Evolutionary conservation across 371 early-diverging fungal genomes (phyloP).

Genomic region (Thermomucor indicae-seudaticae): DNA sequence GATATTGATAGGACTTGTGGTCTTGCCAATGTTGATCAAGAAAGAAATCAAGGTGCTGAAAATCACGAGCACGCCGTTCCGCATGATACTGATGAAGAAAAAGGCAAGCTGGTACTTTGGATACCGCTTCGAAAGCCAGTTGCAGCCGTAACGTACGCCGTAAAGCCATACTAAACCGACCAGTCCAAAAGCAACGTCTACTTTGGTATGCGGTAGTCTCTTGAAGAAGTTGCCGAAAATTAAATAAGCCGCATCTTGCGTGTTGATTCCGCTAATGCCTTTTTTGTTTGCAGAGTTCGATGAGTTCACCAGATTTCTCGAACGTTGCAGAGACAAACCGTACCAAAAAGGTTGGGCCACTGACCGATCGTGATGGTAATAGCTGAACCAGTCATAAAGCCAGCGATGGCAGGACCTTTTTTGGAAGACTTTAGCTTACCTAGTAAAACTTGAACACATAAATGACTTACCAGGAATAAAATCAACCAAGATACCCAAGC

Average conservation of each 20-base stretch:
- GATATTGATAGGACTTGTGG: slow-evolving; percentile 47
- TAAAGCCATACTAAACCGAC: slow-evolving; percentile 42
- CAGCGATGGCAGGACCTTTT: slow-evolving; percentile 66
- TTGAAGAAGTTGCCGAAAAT: slow-evolving; percentile 54
- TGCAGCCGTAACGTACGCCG: slow-evolving; percentile 35
- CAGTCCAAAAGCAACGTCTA: slow-evolving; percentile 52
- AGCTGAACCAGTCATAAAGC: slow-evolving; percentile 71
- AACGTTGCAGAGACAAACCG: not conserved
- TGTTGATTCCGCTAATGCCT: slow-evolving; percentile 58
- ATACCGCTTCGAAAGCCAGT: slow-evolving; percentile 27
- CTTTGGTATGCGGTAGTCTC: slow-evolving; percentile 34
- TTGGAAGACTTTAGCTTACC: slow-evolving; percentile 39
- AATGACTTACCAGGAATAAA: slow-evolving; percentile 64
- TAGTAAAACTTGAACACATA: not conserved
- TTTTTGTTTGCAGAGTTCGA: not conserved
- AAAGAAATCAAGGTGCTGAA: slow-evolving; percentile 41
- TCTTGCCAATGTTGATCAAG: slow-evolving; percentile 35
- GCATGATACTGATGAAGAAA: slow-evolving; percentile 50
- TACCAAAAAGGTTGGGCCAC: slow-evolving; percentile 63
- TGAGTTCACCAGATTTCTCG: not conserved
- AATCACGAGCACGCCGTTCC: slow-evolving; percentile 44
- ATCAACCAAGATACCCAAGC: slow-evolving; percentile 84
- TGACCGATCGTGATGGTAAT: slow-evolving; percentile 77
- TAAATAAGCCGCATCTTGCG: slow-evolving; percentile 50
- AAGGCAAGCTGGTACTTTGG: slow-evolving; percentile 35